These are phyloP conservation scores for Dryadomyces quercivorus DNA, from an alignment of 2,329 filamentous ascomycete genomes.

Conservation along the genomic window DNA sequence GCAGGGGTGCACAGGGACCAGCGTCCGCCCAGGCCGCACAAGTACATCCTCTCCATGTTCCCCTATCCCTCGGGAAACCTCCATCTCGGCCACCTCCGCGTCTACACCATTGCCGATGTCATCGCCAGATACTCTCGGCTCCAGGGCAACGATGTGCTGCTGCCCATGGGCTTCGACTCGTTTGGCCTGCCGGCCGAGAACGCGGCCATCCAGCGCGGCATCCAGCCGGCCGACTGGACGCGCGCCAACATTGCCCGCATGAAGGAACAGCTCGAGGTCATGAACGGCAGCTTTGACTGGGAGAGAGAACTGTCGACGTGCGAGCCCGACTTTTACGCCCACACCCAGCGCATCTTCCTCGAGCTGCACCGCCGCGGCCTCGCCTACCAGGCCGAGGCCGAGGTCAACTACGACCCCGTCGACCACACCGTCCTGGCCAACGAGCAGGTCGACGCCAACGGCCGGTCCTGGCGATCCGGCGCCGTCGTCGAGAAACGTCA, in stretches of 20 bases:
- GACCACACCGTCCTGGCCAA: conserved; percentile 86
- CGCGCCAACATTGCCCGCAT: conserved; percentile 68
- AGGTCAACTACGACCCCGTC: conserved; percentile 84
- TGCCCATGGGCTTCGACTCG: conserved; percentile 93
- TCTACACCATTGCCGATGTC: conserved; percentile 85
- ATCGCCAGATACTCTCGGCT: conserved; percentile 65
- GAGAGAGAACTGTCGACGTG: conserved; percentile 70
- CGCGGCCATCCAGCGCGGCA: conserved; percentile 71
- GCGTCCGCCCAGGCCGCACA: conserved; percentile 13
- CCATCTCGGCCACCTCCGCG: conserved; percentile 76
- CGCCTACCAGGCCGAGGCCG: conserved; percentile 70
- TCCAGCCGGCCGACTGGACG: conserved; percentile 71
- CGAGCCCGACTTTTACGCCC: conserved; percentile 75
- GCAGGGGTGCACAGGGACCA: too few species aligned
- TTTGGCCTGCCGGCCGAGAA: conserved; percentile 89
- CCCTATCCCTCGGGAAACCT: conserved; percentile 81
- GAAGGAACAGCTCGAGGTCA: conserved; percentile 66
- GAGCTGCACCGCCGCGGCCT: conserved; percentile 61
- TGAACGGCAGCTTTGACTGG: conserved; percentile 82
- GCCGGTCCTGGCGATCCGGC: conserved; percentile 76
- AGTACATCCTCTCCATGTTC: conserved; percentile 83
- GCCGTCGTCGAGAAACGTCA: conserved; percentile 69
- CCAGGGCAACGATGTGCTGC: conserved; percentile 60
- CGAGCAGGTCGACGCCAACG: conserved; percentile 82
- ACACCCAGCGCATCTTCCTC: conserved; percentile 78